Evolutionary conservation across 140 eudicot species (phyloP).

Genomic region (Oenanthe javanica): DNA sequence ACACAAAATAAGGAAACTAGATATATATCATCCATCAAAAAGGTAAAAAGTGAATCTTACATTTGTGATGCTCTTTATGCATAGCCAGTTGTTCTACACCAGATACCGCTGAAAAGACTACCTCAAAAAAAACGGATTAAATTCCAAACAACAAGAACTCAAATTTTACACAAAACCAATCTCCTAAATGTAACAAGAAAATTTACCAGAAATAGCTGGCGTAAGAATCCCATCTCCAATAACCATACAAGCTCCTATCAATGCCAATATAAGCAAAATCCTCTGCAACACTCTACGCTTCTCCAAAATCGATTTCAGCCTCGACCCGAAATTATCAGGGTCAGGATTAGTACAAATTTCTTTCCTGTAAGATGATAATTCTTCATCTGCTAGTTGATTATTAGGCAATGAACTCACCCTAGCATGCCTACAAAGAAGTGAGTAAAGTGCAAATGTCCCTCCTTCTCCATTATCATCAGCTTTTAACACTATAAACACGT

Average conservation of each 20-base stretch:
- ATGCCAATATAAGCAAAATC: conserved; percentile 73
- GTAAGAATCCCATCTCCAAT: conserved; percentile 96
- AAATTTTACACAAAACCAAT: background rate
- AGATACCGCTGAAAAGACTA: conserved; percentile 97
- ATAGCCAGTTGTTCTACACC: conserved; percentile 71
- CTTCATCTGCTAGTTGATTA: conserved; percentile 80
- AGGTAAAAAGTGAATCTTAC: conserved; percentile 37
- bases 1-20: background rate
- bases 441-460: conserved; percentile 93
- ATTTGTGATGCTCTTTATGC: conserved; percentile 89
- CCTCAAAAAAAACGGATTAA: conserved; percentile 11
- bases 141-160: conserved; percentile 5
- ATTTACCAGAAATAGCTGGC: conserved; percentile 86
- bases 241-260: conserved; percentile 99
- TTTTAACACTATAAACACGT: conserved; percentile 78
- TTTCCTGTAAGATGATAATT: conserved; percentile 61
- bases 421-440: conserved; percentile 87
- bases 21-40: background rate
- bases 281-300: conserved; percentile 71
- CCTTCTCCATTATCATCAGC: conserved; percentile 99
- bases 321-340: conserved; percentile 53
- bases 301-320: conserved; percentile 70
- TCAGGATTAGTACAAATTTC: conserved; percentile 28
- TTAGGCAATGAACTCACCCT: conserved; percentile 75
- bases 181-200: conserved; percentile 3